Evolutionary conservation across 2,329 filamentous ascomycete species (phyloP).

Genomic region (Diaporthe velutina): DNA sequence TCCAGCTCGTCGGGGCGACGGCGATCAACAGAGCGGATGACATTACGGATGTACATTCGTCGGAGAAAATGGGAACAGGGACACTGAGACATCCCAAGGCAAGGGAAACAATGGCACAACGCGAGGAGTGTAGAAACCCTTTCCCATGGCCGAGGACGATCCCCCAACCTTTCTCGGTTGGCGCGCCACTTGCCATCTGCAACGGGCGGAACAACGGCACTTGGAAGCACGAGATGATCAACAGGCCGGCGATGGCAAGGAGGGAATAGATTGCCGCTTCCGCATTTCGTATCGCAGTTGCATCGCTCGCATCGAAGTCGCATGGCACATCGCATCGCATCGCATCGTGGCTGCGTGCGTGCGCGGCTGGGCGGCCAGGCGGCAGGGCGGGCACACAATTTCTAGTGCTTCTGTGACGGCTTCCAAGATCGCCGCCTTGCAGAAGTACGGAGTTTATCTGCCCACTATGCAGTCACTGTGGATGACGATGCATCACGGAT

Average conservation of each 20-base stretch:
- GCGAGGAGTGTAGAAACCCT: neutral
- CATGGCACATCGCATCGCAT: slow-evolving; percentile 6
- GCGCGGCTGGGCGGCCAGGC: neutral
- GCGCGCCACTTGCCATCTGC: neutral
- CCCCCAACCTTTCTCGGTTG: slow-evolving; percentile 1
- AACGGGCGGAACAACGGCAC: slow-evolving; percentile 10
- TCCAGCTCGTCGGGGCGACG: slow-evolving; percentile 19
- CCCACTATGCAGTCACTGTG: slow-evolving; percentile 23
- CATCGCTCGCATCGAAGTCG: neutral
- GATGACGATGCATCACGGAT: neutral
- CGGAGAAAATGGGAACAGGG: neutral
- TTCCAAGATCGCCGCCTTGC: slow-evolving; percentile 37
- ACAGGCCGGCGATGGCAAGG: neutral
- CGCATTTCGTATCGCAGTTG: slow-evolving; percentile 2
- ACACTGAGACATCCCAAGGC: neutral
- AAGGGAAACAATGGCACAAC: neutral
- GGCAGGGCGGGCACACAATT: slow-evolving; percentile 2
- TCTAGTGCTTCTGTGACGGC: slow-evolving; percentile 33
- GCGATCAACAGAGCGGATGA: slow-evolving; percentile 4
- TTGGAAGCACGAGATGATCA: slow-evolving; percentile 22
- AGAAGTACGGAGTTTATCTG: slow-evolving; percentile 24
- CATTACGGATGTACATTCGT: neutral
- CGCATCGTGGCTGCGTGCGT: slow-evolving; percentile 7
- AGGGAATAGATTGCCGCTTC: neutral
- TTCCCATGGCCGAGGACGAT: slow-evolving; percentile 19